A percentile compares a stretch with the other conserved stretches of the same genome.
Evolutionary conservation across 1,139 yeast genomes (phyloP).

Genomic region (Geotrichum reessii): DNA sequence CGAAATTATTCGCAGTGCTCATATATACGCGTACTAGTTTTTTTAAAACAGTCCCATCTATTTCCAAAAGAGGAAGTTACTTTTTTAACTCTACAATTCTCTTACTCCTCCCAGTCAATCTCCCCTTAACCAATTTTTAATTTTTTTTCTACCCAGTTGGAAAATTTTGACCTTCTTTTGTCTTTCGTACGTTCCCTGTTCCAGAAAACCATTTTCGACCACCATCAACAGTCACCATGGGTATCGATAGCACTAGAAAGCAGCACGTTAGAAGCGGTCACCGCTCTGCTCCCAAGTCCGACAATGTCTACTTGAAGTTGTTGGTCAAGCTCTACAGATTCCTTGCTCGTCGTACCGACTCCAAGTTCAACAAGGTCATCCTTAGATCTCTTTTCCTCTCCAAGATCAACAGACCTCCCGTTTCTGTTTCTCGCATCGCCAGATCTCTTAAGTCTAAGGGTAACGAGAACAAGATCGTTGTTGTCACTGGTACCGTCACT

Average conservation of each 20-base stretch:
- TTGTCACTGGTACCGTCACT: conserved; percentile 98
- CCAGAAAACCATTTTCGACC: conserved; percentile 9
- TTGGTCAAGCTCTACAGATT: conserved; percentile 97
- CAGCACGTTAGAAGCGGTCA: conserved; percentile 95
- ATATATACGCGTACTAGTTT: background rate
- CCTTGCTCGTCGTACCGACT: conserved; percentile 99
- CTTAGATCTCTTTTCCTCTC: conserved; percentile 93
- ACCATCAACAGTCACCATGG: conserved; percentile 49
- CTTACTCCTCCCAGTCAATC: background rate
- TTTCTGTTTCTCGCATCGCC: conserved; percentile 85
- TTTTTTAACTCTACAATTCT: background rate
- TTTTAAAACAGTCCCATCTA: background rate
- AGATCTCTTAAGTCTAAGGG: conserved; percentile 79
- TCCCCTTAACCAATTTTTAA: background rate
- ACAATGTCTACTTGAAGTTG: conserved; percentile 96
- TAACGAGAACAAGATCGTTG: conserved; percentile 86
- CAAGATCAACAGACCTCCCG: conserved; percentile 99
- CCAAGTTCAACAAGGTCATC: conserved; percentile 95
- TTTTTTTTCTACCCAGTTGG: background rate
- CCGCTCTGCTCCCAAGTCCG: conserved; percentile 99
- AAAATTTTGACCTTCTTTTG: conserved; percentile 8
- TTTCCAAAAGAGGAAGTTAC: background rate
- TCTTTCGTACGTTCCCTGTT: conserved; percentile 10
- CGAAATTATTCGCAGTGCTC: background rate
- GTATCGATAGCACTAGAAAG: conserved; percentile 95